Evolutionary conservation across 441 rosid species (phyloP).

Genomic region (Raphanus hybrid): DNA sequence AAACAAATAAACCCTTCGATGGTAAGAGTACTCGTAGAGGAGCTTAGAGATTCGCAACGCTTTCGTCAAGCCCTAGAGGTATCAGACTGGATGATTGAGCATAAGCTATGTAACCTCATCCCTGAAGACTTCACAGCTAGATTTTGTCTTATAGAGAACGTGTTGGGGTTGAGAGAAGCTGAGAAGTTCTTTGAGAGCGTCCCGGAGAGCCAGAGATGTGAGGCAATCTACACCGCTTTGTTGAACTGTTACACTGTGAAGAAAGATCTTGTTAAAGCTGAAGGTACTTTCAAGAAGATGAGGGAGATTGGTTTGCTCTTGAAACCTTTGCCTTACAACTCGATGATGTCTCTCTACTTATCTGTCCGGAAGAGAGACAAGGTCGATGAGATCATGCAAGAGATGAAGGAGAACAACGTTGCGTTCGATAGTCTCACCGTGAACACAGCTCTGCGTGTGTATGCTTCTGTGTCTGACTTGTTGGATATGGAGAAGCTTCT

Average conservation of each 20-base stretch:
- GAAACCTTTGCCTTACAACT: slow-evolving; percentile 5
- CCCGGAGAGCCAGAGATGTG: slow-evolving; percentile 12
- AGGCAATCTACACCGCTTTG: not conserved
- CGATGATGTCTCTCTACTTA: slow-evolving; percentile 12
- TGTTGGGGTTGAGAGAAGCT: slow-evolving; percentile 9
- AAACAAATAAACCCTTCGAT: slow-evolving; percentile 7
- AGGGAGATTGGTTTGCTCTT: slow-evolving; percentile 15
- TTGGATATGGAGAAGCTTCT: not conserved
- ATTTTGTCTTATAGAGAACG: slow-evolving; percentile 9
- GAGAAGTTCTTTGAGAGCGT: slow-evolving; percentile 25
- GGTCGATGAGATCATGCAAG: slow-evolving; percentile 1
- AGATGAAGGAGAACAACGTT: slow-evolving; percentile 23
- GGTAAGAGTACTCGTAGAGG: not conserved
- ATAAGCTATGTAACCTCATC: slow-evolving; percentile 1
- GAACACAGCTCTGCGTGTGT: slow-evolving; percentile 16
- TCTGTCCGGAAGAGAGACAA: not conserved
- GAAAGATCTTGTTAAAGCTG: not conserved
- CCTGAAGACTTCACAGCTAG: slow-evolving; percentile 8
- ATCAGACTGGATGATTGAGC: slow-evolving; percentile 18
- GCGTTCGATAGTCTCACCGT: not conserved
- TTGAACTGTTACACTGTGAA: not conserved
- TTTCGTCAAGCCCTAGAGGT: slow-evolving; percentile 13
- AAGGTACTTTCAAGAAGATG: slow-evolving; percentile 19
- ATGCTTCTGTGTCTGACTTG: slow-evolving; percentile 9
- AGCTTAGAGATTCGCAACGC: not conserved